phyloP scores from a whole-genome alignment of 2,329 filamentous ascomycete genomes.

The Claviceps humidiphila region DNA sequence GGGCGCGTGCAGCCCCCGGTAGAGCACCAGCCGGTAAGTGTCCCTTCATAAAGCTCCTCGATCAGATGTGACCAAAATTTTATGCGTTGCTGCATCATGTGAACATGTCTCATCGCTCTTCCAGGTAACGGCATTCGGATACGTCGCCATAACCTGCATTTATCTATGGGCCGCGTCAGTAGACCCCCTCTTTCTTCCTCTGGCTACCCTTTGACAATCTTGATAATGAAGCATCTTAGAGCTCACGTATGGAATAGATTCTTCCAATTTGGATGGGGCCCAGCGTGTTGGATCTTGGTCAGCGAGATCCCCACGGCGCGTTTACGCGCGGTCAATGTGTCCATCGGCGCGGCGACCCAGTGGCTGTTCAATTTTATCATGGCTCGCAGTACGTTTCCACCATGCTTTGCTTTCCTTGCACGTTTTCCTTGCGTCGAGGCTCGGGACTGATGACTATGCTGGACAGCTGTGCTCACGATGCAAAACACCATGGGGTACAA shows the following conservation, averaged over 20 bases:
- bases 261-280: conserved; percentile 60
- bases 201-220: not conserved
- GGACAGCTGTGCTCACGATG: conserved; percentile 50
- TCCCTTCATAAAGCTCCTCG: not conserved
- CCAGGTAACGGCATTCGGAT: conserved; percentile 50
- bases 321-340: conserved; percentile 53
- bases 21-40: conserved; percentile 29
- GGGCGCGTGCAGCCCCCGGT: conserved; percentile 48
- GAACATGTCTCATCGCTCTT: not conserved
- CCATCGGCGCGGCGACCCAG: conserved; percentile 54
- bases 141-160: conserved; percentile 57
- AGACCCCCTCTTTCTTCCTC: not conserved
- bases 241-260: conserved; percentile 22
- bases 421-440: not conserved
- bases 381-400: conserved; percentile 32
- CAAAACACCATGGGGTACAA: conserved; percentile 36
- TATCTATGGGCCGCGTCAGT: conserved; percentile 51
- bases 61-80: not conserved
- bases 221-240: not conserved
- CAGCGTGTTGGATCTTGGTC: conserved; percentile 60
- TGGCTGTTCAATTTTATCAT: conserved; percentile 67
- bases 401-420: not conserved
- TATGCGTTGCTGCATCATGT: not conserved
- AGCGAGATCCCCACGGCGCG: conserved; percentile 55
- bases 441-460: not conserved